These are phyloP conservation scores for Tolypocladium album DNA, from an alignment of 2,329 filamentous ascomycete genomes.

Conservation along the genomic window DNA sequence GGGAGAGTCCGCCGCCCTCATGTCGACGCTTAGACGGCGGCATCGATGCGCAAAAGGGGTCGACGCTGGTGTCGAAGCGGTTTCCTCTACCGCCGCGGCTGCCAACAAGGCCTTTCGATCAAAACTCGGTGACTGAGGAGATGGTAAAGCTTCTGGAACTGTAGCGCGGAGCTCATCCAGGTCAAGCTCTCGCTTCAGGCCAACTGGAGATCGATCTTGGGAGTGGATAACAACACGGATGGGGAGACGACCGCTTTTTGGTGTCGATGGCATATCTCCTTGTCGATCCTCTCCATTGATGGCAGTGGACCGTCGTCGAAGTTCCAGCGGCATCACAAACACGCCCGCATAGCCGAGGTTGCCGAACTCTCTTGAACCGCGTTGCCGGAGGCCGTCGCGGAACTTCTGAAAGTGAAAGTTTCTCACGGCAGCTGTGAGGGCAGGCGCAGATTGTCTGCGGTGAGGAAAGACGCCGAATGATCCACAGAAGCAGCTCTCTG, in stretches of 20 bases:
- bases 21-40: background rate
- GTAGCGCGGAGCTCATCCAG: constrained; percentile 34
- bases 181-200: constrained; percentile 40
- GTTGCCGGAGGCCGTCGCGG: constrained; percentile 11
- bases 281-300: background rate
- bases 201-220: constrained; percentile 29
- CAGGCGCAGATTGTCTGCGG: background rate
- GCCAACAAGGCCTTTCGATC: constrained; percentile 7
- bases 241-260: constrained; percentile 9
- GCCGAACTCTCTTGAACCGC: constrained; percentile 8
- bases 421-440: constrained; percentile 2
- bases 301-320: constrained; percentile 8
- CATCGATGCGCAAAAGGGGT: background rate
- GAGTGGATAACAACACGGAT: constrained; percentile 18
- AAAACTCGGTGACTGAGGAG: constrained; percentile 8
- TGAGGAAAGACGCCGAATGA: background rate
- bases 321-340: constrained; percentile 14
- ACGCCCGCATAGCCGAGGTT: constrained; percentile 9
- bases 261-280: too few species aligned
- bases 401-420: constrained; percentile 13
- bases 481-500: background rate
- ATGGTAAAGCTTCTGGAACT: constrained; percentile 23
- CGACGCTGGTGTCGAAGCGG: background rate
- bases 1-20: background rate
- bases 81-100: background rate